Evolutionary conservation across 805 yeast species (phyloP).

Genomic region (Candida peoriensis): DNA sequence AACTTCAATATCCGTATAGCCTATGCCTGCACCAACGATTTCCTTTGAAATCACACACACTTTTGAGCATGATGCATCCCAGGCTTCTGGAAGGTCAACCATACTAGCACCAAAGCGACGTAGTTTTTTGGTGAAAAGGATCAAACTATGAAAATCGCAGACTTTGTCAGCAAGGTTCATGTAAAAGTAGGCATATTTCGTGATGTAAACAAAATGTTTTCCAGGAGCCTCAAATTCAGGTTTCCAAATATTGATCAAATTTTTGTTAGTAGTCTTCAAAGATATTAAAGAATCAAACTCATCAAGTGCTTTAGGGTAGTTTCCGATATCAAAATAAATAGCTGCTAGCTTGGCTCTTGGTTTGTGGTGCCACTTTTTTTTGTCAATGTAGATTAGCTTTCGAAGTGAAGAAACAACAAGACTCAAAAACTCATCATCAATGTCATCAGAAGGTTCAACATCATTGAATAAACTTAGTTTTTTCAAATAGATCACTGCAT

Average conservation of each 20-base stretch:
- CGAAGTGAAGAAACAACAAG: slow-evolving; percentile 45
- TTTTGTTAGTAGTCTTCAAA: slow-evolving; percentile 61
- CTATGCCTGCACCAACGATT: slow-evolving; percentile 36
- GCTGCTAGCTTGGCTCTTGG: slow-evolving; percentile 70
- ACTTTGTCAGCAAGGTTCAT: slow-evolving; percentile 48
- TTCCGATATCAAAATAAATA: slow-evolving; percentile 47
- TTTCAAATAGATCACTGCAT: slow-evolving; percentile 37
- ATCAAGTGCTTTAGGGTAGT: slow-evolving; percentile 48
- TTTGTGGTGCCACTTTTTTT: slow-evolving; percentile 88
- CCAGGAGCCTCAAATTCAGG: slow-evolving; percentile 92
- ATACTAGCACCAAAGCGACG: slow-evolving; percentile 75
- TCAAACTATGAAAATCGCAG: slow-evolving; percentile 54
- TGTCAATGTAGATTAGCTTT: slow-evolving; percentile 53
- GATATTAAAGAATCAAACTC: slow-evolving; percentile 63
- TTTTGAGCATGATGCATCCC: slow-evolving; percentile 57
- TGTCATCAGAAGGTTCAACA: slow-evolving; percentile 15
- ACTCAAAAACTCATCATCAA: slow-evolving; percentile 16
- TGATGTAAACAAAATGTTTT: slow-evolving; percentile 77
- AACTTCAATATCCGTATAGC: slow-evolving; percentile 49
- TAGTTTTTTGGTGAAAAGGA: slow-evolving; percentile 63
- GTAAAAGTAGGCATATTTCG: slow-evolving; percentile 61
- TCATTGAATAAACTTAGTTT: slow-evolving; percentile 24
- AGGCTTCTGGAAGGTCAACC: slow-evolving; percentile 55
- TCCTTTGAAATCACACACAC: slow-evolving; percentile 48
- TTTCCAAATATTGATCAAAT: slow-evolving; percentile 84